Evolutionary conservation across 768 basidiomycete genomes (phyloP).

Genomic region (Paxillus ammoniavirescens): DNA sequence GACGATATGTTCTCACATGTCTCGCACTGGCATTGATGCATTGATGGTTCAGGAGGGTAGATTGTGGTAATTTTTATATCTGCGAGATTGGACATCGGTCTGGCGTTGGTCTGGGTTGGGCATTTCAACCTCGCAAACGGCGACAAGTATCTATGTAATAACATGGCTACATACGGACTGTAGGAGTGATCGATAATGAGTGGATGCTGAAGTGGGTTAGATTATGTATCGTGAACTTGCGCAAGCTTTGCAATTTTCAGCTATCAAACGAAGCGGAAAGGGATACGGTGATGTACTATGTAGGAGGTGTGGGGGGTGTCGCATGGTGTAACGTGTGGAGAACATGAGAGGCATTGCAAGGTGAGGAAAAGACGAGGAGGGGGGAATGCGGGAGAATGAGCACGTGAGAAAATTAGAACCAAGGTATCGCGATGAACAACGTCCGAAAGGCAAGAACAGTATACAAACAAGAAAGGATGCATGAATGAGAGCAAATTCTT

Average conservation of each 20-base stretch:
- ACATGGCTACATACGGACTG: no score
- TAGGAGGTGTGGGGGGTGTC: constrained; percentile 7
- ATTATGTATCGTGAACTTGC: constrained; percentile 5
- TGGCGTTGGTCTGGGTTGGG: no score
- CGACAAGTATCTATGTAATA: no score
- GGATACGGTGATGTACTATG: constrained; percentile 4
- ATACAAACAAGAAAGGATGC: constrained; percentile 11
- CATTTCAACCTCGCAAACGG: no score
- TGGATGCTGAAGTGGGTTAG: no score
- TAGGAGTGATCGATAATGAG: no score
- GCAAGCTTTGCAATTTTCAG: neutral
- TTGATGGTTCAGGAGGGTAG: no score
- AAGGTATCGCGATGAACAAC: constrained; percentile 13
- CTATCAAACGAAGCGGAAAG: neutral
- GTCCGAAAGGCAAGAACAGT: neutral
- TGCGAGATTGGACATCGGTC: no score
- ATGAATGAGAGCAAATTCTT: neutral
- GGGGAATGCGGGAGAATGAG: neutral
- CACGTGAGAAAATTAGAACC: neutral
- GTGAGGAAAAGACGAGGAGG: neutral
- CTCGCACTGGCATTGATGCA: no score
- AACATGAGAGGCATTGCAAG: constrained; percentile 4
- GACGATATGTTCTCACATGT: no score
- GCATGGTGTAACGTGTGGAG: neutral
- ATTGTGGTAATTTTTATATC: no score